Base-by-base conservation (phyloP, 2,329 filamentous ascomycete genomes). In the Sclerotiophoma versabilis region DNA sequence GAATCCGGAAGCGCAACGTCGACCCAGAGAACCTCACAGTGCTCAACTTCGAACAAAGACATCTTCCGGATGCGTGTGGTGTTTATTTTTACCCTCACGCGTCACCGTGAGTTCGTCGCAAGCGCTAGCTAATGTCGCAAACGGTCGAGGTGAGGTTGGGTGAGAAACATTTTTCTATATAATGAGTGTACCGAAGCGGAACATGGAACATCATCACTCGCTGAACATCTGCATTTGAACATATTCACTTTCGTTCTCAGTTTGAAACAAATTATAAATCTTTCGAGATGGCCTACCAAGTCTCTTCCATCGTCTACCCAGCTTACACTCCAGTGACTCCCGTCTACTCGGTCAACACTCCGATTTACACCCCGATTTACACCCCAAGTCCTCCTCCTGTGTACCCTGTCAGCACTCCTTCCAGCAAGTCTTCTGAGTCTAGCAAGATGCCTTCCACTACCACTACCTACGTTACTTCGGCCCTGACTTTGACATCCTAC, bases 1-100 rank as follows among this genome's bases (percentile, higher is more conserved):
- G 38, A 54, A 54, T 39, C 51, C 51, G 51, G 51, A 19, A 49
- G 44, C 51, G 51, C 44, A 54, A 54, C 45, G 27, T 44, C 51
- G 44, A 39, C 51, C 44, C 44, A 32, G 32, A 33, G 26, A 48
- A 37, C 50, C 25, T 23, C 26, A 17, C 33, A 44, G 44, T 44
- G 51, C 44, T 54, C 45, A 39, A 45, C 38, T 49, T 34, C 44
- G 34, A 11, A 54, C 51, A 54, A 54, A 54, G 44, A 49, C 51
- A 15, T 44, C 45, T 26, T 44, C 44, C 51, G 51, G 44, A 49
- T 54, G 51, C 44, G 44, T 54, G 32, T 33, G 26, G 11, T 27
- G 17, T 19, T 49, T 54, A 54, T 54, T 54, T 48, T 54, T 49
- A 49, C 44, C 11, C 3, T 44, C 22, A 33, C 20, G 25, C 38